A percentile compares a stretch with the other conserved stretches of the same genome.
These are phyloP conservation scores for Kodamaea arcana DNA, from an alignment of 1,139 yeast genomes.

Conservation along the genomic window DNA sequence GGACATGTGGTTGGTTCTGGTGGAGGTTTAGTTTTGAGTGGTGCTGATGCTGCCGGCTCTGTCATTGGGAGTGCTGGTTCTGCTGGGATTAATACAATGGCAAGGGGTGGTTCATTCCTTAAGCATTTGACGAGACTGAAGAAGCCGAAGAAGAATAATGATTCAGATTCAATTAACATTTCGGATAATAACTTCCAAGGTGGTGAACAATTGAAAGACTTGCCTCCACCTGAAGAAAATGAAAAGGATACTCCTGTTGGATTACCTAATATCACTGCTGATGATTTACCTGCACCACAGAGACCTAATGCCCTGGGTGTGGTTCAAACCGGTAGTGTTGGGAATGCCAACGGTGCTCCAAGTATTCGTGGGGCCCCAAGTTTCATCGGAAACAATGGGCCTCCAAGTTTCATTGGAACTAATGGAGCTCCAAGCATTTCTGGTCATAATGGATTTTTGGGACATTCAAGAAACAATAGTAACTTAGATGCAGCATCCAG, in stretches of 20 bases:
- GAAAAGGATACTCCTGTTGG: slow-evolving; percentile 14
- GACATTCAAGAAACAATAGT: slow-evolving; percentile 27
- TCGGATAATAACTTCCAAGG: slow-evolving; percentile 7
- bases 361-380: neutral
- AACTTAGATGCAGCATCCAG: slow-evolving; percentile 26
- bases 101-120: slow-evolving; percentile 41
- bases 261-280: slow-evolving; percentile 33
- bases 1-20: slow-evolving; percentile 30
- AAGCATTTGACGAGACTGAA: slow-evolving; percentile 26
- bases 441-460: slow-evolving; percentile 6
- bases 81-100: slow-evolving; percentile 40
- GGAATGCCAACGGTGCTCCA: slow-evolving; percentile 4
- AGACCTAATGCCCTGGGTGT: slow-evolving; percentile 16
- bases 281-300: slow-evolving; percentile 41
- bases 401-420: neutral
- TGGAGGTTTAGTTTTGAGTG: slow-evolving; percentile 26
- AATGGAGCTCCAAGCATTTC: neutral
- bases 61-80: slow-evolving; percentile 29
- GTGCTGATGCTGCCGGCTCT: slow-evolving; percentile 27
- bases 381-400: neutral
- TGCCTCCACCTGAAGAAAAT: neutral
- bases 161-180: slow-evolving; percentile 10
- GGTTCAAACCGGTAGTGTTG: slow-evolving; percentile 4
- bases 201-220: slow-evolving; percentile 5
- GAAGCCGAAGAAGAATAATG: slow-evolving; percentile 13